A percentile compares a stretch with the other conserved stretches of the same genome.
phyloP scores from a whole-genome alignment of 2,329 filamentous ascomycete species.

The Alternaria burnsii region DNA sequence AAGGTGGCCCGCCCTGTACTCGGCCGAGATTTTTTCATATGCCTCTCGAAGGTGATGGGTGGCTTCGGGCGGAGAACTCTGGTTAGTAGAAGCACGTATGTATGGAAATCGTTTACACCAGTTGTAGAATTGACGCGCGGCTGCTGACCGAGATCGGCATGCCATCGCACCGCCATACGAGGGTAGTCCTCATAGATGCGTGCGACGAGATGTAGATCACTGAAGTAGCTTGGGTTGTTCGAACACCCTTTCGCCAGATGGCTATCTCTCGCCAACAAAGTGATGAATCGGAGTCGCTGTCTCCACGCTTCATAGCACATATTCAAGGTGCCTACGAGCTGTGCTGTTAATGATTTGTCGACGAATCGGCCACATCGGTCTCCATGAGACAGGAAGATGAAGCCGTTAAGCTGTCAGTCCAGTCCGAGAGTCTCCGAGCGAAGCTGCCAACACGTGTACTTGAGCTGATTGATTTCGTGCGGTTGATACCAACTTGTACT shows the following conservation, averaged over 20 bases:
- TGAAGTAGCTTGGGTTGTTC: neutral
- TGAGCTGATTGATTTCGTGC: neutral
- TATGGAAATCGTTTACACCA: neutral
- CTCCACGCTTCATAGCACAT: neutral
- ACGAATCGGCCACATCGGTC: neutral
- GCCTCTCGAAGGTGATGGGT: no score
- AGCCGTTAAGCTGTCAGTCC: no score
- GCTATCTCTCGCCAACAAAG: neutral
- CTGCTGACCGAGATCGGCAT: neutral
- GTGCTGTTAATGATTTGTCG: accelerated
- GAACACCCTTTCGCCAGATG: neutral
- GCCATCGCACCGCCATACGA: neutral
- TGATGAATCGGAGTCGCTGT: neutral
- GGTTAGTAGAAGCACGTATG: neutral
- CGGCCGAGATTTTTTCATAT: no score
- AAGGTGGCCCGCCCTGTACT: no score
- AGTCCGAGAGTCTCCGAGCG: neutral
- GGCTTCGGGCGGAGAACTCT: no score
- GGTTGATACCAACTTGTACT: neutral
- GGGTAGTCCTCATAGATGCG: neutral
- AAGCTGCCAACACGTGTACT: neutral
- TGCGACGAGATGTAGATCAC: neutral
- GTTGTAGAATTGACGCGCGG: neutral
- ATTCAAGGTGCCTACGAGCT: neutral
- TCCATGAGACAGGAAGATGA: no score